Conservation (phyloP, 495 filamentous ascomycete genomes). For the Penicillium canescens region DNA sequence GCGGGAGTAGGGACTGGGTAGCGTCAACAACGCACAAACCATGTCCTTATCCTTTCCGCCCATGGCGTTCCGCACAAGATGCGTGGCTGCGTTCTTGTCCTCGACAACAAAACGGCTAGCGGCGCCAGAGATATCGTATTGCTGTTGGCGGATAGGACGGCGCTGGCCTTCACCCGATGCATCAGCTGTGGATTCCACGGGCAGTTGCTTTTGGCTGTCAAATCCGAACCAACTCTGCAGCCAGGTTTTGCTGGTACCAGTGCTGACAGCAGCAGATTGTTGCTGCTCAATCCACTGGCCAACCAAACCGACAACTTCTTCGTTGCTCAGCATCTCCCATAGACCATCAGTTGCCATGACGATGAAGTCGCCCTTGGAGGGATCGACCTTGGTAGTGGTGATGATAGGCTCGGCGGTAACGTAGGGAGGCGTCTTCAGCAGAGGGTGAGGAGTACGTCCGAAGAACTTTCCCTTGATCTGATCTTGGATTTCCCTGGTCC, state of each 20-base stretch:
- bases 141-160: constrained; percentile 79
- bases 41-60: constrained; percentile 93
- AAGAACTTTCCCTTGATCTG: constrained; percentile 83
- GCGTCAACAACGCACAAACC: constrained; percentile 87
- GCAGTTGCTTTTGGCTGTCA: constrained; percentile 45
- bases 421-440: constrained; percentile 89
- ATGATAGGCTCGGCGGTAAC: constrained; percentile 96
- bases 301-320: constrained; percentile 95
- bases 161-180: constrained; percentile 55
- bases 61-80: constrained; percentile 92
- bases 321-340: constrained; percentile 99
- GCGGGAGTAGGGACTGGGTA: constrained; percentile 87
- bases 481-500: constrained; percentile 79
- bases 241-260: constrained; percentile 44
- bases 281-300: constrained; percentile 94
- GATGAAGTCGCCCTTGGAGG: constrained; percentile 87
- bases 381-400: constrained; percentile 92
- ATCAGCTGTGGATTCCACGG: constrained; percentile 50
- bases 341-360: constrained; percentile 96
- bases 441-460: constrained; percentile 67
- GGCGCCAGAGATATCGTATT: constrained; percentile 72
- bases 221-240: constrained; percentile 51
- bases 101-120: constrained; percentile 86
- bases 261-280: constrained; percentile 37
- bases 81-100: constrained; percentile 95